Evolutionary conservation across 129 eudicot species (phyloP).

Genomic region (Escallonia herrerae): DNA sequence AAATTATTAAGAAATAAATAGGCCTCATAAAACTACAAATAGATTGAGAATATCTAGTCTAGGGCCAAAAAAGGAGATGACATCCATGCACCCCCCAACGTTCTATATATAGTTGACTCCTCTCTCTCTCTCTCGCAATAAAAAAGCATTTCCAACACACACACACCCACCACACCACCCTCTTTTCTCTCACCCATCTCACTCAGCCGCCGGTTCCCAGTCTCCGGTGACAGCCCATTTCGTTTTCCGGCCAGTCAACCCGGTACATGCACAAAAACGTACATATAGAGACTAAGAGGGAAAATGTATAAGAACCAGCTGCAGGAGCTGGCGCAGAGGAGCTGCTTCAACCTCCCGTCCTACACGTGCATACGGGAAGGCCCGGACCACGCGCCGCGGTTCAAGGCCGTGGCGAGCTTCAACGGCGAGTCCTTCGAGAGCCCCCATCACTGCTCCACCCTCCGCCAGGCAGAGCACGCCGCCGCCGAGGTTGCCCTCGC

Average conservation of each 20-base stretch:
- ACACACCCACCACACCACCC: background rate
- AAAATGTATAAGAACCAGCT: constrained; percentile 69
- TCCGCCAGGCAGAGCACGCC: constrained; percentile 71
- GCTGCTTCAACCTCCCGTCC: constrained; percentile 65
- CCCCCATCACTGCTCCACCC: constrained; percentile 48
- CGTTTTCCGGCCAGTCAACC: background rate
- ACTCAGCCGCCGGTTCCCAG: background rate
- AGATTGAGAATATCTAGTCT: constrained; percentile 1
- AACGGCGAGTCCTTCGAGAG: constrained; percentile 69
- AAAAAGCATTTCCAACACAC: background rate
- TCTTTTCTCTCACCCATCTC: background rate
- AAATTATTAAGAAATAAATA: no score
- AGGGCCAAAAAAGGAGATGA: background rate
- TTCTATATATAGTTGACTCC: background rate
- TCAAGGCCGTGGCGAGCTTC: constrained; percentile 56
- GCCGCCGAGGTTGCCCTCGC: constrained; percentile 71
- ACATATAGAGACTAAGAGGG: background rate
- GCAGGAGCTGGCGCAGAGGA: constrained; percentile 72
- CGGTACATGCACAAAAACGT: background rate
- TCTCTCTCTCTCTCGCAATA: background rate
- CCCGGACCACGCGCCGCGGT: constrained; percentile 68
- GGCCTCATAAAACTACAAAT: background rate
- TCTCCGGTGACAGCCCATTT: background rate
- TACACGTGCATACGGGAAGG: constrained; percentile 58
- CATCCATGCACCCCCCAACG: constrained; percentile 1